phyloP scores from a whole-genome alignment of 202 grass and related monocot genomes.

The Panicum virgatum region DNA sequence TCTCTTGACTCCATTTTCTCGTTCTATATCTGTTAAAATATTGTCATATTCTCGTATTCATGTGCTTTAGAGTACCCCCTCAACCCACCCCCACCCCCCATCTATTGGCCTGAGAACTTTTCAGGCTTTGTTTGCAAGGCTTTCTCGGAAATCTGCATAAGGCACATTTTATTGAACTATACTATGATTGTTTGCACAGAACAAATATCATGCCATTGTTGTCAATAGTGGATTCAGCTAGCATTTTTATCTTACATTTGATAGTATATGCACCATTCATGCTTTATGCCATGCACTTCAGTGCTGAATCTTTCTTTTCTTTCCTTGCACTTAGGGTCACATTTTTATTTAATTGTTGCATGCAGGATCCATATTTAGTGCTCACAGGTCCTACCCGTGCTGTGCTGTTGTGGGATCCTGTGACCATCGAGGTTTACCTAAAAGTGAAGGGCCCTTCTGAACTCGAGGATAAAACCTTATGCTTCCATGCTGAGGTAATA shows the following conservation, averaged over 20 bases:
- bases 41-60: background rate
- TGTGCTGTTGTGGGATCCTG: background rate
- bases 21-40: background rate
- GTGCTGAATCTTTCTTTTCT: background rate
- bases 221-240: background rate
- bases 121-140: background rate
- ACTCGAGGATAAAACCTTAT: conserved; percentile 6
- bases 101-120: background rate
- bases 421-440: background rate
- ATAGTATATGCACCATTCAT: background rate
- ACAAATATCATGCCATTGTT: background rate
- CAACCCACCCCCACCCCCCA: background rate
- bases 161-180: background rate
- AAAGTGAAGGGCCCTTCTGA: background rate
- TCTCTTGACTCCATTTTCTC: background rate
- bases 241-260: background rate
- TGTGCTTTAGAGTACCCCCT: background rate
- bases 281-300: background rate
- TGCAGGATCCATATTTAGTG: conserved; percentile 16
- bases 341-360: background rate
- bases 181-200: background rate
- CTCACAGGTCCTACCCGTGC: background rate
- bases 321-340: background rate
- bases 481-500: background rate
- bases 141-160: background rate